phyloP scores from a whole-genome alignment of 371 early-diverging fungal species.

The Umbelopsis sp. region DNA sequence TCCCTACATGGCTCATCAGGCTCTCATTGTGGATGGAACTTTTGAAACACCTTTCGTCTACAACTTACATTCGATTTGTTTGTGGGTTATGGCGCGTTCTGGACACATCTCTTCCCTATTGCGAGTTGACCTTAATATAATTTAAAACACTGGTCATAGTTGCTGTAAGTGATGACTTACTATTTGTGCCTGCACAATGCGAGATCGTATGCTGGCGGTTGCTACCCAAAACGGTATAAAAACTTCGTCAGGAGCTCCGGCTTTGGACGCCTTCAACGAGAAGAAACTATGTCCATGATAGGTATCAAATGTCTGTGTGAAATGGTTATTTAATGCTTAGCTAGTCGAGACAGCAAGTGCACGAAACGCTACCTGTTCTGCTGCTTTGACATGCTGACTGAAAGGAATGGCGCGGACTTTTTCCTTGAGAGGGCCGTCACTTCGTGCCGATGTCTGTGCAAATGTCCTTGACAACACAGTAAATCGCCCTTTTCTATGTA shows the following conservation, averaged over 20 bases:
- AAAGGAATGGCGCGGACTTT: conserved; percentile 62
- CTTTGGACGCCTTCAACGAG: conserved; percentile 45
- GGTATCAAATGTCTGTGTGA: conserved; percentile 50
- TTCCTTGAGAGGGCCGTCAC: conserved; percentile 45
- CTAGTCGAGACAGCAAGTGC: background rate
- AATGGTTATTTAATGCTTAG: background rate
- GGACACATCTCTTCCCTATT: conserved; percentile 36
- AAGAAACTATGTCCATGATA: conserved; percentile 68
- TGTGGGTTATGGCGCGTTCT: conserved; percentile 4
- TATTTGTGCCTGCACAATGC: conserved; percentile 62
- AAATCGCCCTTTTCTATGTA: too few species aligned
- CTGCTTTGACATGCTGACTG: conserved; percentile 56
- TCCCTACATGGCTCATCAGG: conserved; percentile 28
- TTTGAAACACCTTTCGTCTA: background rate
- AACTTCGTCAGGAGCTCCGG: conserved; percentile 53
- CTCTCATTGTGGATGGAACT: background rate
- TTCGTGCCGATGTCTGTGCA: background rate
- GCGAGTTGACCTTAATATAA: background rate
- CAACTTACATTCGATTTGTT: conserved; percentile 14
- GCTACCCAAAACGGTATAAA: conserved; percentile 67
- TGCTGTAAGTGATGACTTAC: conserved; percentile 25
- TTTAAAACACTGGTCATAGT: background rate
- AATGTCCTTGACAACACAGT: background rate
- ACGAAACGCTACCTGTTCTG: conserved; percentile 45
- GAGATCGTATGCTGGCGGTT: conserved; percentile 51